Evolutionary conservation across 768 basidiomycete species (phyloP).

Genomic region (Candolleomyces efflorescens): DNA sequence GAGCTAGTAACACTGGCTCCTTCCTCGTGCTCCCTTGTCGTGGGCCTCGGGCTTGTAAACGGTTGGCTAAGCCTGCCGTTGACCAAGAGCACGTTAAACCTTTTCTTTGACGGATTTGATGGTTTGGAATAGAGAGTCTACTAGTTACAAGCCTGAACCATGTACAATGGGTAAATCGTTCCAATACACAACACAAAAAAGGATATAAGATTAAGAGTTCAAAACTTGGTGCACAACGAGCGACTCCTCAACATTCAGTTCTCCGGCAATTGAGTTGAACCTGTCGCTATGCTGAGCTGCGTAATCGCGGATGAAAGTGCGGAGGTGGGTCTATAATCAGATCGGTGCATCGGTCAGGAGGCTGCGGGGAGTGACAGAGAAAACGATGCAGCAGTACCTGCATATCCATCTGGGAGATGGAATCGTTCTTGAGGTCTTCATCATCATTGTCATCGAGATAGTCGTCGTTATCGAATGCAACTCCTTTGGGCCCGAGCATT

Average conservation of each 20-base stretch:
- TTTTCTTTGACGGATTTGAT: background rate
- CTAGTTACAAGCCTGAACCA: background rate
- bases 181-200: no score
- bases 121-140: background rate
- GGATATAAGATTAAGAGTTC: background rate
- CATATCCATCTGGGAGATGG: constrained; percentile 85
- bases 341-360: background rate
- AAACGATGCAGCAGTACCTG: constrained; percentile 27
- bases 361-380: background rate
- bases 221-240: constrained; percentile 47
- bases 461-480: constrained; percentile 75
- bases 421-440: constrained; percentile 85
- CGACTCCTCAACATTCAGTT: constrained; percentile 68
- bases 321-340: constrained; percentile 57
- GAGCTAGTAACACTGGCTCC: background rate
- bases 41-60: background rate
- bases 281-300: constrained; percentile 56
- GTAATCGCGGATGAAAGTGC: constrained; percentile 66
- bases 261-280: constrained; percentile 60
- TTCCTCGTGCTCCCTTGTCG: background rate
- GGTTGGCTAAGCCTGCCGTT: background rate
- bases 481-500: constrained; percentile 69
- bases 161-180: background rate
- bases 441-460: constrained; percentile 73
- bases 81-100: background rate